A percentile compares a stretch with the other conserved stretches of the same genome.
phyloP scores from a whole-genome alignment of 805 yeast genomes.

The Limtongia smithiae region DNA sequence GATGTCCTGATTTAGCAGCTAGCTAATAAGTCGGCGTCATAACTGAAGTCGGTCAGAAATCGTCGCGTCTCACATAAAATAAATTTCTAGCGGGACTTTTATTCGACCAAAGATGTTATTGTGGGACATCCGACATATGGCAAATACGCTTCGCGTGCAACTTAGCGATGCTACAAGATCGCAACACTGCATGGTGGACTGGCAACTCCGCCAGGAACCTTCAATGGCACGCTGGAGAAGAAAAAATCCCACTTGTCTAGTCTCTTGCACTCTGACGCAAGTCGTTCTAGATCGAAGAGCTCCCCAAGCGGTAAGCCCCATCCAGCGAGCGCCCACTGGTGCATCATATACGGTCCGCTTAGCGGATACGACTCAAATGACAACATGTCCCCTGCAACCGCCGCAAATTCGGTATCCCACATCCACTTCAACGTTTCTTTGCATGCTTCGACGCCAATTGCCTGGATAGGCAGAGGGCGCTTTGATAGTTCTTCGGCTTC shows the following conservation, averaged over 20 bases:
- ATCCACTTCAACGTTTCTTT: constrained; percentile 29
- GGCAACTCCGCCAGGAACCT: constrained; percentile 35
- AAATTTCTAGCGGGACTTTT: no score
- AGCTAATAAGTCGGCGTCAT: no score
- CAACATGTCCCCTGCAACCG: constrained; percentile 3
- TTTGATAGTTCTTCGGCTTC: constrained; percentile 1
- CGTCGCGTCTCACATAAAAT: no score
- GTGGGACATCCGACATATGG: no score
- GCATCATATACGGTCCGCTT: constrained; percentile 23
- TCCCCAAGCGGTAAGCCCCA: constrained; percentile 39
- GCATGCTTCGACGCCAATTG: constrained; percentile 28
- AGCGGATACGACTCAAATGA: constrained; percentile 2
- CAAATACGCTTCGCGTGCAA: no score
- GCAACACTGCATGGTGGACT: no score
- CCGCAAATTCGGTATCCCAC: constrained; percentile 32
- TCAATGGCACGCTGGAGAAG: constrained; percentile 33
- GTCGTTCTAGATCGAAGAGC: constrained; percentile 33
- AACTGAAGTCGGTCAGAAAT: no score
- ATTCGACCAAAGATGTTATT: no score
- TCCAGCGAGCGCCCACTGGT: constrained; percentile 29
- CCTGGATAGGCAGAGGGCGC: neutral
- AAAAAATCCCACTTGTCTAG: constrained; percentile 32
- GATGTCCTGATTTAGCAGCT: no score
- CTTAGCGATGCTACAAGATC: no score
- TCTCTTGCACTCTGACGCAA: constrained; percentile 30